Percentiles rank a stretch among this genome's conserved stretches.
These are phyloP conservation scores for Acidomyces sp. DNA, from an alignment of 495 filamentous ascomycete species.

Conservation along the genomic window DNA sequence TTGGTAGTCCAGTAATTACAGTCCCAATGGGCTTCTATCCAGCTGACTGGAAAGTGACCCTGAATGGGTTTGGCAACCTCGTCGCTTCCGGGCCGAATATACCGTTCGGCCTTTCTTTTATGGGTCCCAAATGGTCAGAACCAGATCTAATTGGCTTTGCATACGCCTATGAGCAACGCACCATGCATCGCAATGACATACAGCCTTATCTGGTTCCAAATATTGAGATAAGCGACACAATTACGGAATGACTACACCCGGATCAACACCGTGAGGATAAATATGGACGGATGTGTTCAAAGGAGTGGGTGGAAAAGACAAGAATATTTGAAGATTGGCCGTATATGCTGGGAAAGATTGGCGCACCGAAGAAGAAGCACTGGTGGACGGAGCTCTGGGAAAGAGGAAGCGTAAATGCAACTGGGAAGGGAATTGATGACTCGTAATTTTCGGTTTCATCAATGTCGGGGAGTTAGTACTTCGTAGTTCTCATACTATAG, in stretches of 20 bases:
- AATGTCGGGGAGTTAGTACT: no score
- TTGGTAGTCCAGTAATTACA: slow-evolving; percentile 39
- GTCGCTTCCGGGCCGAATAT: slow-evolving; percentile 36
- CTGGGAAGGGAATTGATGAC: not conserved
- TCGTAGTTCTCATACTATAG: no score
- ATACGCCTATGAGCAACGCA: slow-evolving; percentile 56
- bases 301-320: slow-evolving; percentile 11
- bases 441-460: no score
- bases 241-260: slow-evolving; percentile 12
- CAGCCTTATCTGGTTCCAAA: slow-evolving; percentile 35
- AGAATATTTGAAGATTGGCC: slow-evolving; percentile 7
- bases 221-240: slow-evolving; percentile 31
- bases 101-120: slow-evolving; percentile 48
- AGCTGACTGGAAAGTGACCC: slow-evolving; percentile 30
- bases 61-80: slow-evolving; percentile 31
- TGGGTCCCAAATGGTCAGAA: slow-evolving; percentile 43
- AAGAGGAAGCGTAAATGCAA: not conserved
- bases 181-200: slow-evolving; percentile 35
- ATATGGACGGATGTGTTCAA: not conserved
- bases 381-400: slow-evolving; percentile 3
- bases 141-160: slow-evolving; percentile 47
- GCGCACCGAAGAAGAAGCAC: slow-evolving; percentile 2
- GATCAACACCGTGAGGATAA: slow-evolving; percentile 1
- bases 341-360: slow-evolving; percentile 1
- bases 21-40: slow-evolving; percentile 42